Percentiles rank a stretch among this genome's conserved stretches.
Conservation (phyloP, 805 yeast species). For the Candida boidinii region DNA sequence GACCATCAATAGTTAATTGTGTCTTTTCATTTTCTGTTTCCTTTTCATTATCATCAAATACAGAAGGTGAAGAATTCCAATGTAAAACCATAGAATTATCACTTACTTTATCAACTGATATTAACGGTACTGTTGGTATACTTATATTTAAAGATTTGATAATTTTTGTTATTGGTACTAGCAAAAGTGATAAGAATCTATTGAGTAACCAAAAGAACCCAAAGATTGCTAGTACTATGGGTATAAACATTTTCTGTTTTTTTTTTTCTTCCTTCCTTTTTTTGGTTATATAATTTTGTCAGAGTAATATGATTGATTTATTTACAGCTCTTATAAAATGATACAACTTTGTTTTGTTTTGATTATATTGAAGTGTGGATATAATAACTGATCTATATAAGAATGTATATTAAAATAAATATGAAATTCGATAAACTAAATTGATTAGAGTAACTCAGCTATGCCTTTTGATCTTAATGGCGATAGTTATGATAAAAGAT, state of each 20-base stretch:
- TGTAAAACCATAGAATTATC: slow-evolving; percentile 38
- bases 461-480: too few species aligned
- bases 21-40: slow-evolving; percentile 1
- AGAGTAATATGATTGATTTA: too few species aligned
- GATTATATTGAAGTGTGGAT: too few species aligned
- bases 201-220: slow-evolving; percentile 22
- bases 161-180: slow-evolving; percentile 38
- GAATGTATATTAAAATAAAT: too few species aligned
- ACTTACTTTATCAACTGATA: slow-evolving; percentile 48
- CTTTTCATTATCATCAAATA: neutral
- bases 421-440: too few species aligned
- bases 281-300: too few species aligned
- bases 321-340: too few species aligned
- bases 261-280: too few species aligned
- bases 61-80: slow-evolving; percentile 34
- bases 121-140: slow-evolving; percentile 46
- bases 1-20: slow-evolving; percentile 11
- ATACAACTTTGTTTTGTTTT: too few species aligned
- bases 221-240: slow-evolving; percentile 11
- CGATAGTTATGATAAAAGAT: too few species aligned
- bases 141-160: slow-evolving; percentile 39
- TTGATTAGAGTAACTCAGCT: too few species aligned
- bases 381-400: too few species aligned
- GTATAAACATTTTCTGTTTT: slow-evolving; percentile 11
- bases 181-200: slow-evolving; percentile 17